Base-by-base conservation (phyloP, 805 yeast species). In the Kodamaea kaohsiungensis region DNA sequence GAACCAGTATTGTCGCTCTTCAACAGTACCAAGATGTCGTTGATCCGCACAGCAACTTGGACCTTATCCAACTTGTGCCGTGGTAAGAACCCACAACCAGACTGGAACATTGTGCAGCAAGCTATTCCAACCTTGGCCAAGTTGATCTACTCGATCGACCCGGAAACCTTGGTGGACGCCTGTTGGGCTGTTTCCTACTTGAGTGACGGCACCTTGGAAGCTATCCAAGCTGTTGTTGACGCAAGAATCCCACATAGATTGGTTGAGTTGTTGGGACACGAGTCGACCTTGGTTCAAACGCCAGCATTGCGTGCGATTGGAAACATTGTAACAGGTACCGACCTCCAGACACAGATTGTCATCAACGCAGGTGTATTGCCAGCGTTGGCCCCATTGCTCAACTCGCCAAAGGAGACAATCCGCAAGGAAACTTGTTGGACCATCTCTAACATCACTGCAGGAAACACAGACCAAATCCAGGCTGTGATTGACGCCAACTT, bases 351-450 rank as follows among this genome's bases (percentile, higher is more conserved):
- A 18, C 99, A 95, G 75, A 86, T 90, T 54, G 93, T 93, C 48
- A 89, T 95, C 65, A 93, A 95, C 71, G 85, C 91, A 38, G 97
- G 98, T 58, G 97, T 93, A 12, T 79, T 95, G 65, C 85, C 88
- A 37, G 96, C 96, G 17, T 79, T 95, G 58, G 85, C 87, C 51
- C 89, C 89, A 47, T 80, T 95, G 60, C 80, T 95, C 64, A 78
- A 83, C 59, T 88, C 96, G 33, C 84, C 90, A 56, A 91, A 92
- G 78, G 99, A 95, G 71, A 84, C 95, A 15, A 88, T 95, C 62
- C 86, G 95, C 68, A 95, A 95, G 72, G 99, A 95, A 78, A 96
- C 98, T 4, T 91, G 99, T 78, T 95, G 99, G 99, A 93, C 99
- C 39, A 87, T 95, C 59, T 92, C 98, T 55, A 95, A 95, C 75